Evolutionary conservation across 108 stramenopile species (phyloP), one percentile per base, ranked within the genome.

Genomic region (Chaetoceros tenuissimus): DNA sequence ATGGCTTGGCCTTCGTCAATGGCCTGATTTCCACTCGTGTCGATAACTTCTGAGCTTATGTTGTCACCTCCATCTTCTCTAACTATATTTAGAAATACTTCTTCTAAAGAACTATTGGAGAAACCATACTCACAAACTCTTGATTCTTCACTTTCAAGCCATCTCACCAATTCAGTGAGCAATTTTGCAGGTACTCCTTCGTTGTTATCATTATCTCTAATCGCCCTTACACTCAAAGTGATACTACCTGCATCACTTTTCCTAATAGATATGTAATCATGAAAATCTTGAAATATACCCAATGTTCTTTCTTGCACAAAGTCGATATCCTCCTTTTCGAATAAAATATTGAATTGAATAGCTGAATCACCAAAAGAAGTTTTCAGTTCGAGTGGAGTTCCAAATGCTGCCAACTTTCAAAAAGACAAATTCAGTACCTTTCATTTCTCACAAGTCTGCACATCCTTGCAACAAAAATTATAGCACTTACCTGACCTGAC

Each of bases 31-130:
- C 29, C 18, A 18, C 25, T 52, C 3, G 50, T 31, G 22, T 71
- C 48, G 19, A 55, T 34, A 20, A n/a, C 10, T 50, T 55, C 31
- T 52, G 31, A 16, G n/a, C 43, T n/a, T n/a, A n/a, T 18, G 29
- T 47, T 40, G 19, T 59, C 22, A 1, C 28, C 47, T 27, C 46
- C 26, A 34, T 66, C 60, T n/a, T 57, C 28, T 23, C 51, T 29
- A 7, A 75, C 78, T 3, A 81, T 71, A 17, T 66, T 63, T 48
- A 81, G 64, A 53, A 81, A 81, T 0, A 81, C 73, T 68, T 81
- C 80, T 66, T 81, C 73, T 10, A 81, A 47, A 20, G 66, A 72
- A 20, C 66, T 68, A 49, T 78, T 81, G 20, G 80, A 81, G n/a
- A 81, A 71, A 23, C 75, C 73, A 47, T 68, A 81, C 40, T 81